Evolutionary conservation across 257 asterid genomes (phyloP).

Genomic region (Ilex aquifolium): DNA sequence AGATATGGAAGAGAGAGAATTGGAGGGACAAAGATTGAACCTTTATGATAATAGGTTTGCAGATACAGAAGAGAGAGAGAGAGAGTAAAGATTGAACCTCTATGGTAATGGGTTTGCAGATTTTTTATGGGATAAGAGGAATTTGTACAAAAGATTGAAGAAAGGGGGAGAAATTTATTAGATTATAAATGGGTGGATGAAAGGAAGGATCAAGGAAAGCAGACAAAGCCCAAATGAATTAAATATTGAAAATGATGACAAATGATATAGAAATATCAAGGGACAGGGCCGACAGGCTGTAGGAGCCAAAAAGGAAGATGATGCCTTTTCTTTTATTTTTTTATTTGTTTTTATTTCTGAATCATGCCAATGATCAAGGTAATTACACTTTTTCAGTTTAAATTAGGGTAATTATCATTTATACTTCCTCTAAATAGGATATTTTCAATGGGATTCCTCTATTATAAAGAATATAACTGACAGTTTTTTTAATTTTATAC

Average conservation of each 20-base stretch:
- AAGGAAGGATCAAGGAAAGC: constrained; percentile 46
- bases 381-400: too few relatives aligned
- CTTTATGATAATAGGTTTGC: too few relatives aligned
- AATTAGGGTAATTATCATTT: too few relatives aligned
- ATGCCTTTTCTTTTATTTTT: constrained; percentile 1
- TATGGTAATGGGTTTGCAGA: not conserved
- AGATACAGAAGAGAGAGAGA: not conserved
- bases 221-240: constrained; percentile 17
- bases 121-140: constrained; percentile 16
- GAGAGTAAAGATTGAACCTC: not conserved
- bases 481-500: too few relatives aligned
- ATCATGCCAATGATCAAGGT: too few relatives aligned
- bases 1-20: not conserved
- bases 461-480: too few relatives aligned
- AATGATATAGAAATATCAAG: constrained; percentile 19
- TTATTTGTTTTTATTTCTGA: not conserved
- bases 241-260: constrained; percentile 20
- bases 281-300: constrained; percentile 32
- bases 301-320: constrained; percentile 35
- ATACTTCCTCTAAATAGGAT: too few relatives aligned
- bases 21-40: not conserved
- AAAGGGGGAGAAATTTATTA: constrained; percentile 13
- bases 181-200: constrained; percentile 2
- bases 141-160: constrained; percentile 14
- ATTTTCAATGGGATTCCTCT: too few relatives aligned